Conservation (phyloP, 257 asterid species). For the Lycium ferocissimum region DNA sequence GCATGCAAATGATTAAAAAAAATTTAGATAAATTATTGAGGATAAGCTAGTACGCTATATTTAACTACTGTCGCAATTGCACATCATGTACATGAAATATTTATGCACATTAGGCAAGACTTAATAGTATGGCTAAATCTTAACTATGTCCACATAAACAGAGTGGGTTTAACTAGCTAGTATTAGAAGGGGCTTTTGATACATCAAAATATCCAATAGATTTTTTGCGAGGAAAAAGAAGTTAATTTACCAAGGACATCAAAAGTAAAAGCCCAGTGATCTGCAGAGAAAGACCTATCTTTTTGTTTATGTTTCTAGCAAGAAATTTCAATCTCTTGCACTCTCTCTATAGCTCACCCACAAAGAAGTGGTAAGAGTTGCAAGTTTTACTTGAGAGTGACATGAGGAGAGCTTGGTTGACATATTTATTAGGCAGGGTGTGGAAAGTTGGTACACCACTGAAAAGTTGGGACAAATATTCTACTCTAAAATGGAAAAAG, state of each 20-base stretch:
- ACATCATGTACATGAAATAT: background rate
- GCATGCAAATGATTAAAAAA: background rate
- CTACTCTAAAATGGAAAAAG: background rate
- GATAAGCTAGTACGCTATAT: background rate
- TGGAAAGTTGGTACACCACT: background rate
- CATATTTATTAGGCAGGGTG: conserved; percentile 13
- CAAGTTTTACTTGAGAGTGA: conserved; percentile 19
- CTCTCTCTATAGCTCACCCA: too few species aligned
- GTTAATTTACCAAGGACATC: conserved; percentile 46
- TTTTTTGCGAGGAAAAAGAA: background rate
- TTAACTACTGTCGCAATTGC: too few species aligned
- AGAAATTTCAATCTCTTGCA: background rate
- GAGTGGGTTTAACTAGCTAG: too few species aligned
- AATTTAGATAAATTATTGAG: background rate
- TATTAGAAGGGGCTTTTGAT: background rate
- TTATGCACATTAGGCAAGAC: too few species aligned
- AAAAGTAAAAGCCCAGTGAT: conserved; percentile 30
- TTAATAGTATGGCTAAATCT: background rate
- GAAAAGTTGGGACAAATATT: background rate
- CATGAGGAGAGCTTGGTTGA: background rate
- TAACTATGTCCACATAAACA: background rate
- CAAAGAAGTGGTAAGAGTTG: too few species aligned
- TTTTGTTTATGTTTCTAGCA: background rate
- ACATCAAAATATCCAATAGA: background rate
- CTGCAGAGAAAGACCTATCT: conserved; percentile 5